Base-by-base conservation (phyloP, 2,329 filamentous ascomycete species). In the Aspergillus pseudoglaucus region DNA sequence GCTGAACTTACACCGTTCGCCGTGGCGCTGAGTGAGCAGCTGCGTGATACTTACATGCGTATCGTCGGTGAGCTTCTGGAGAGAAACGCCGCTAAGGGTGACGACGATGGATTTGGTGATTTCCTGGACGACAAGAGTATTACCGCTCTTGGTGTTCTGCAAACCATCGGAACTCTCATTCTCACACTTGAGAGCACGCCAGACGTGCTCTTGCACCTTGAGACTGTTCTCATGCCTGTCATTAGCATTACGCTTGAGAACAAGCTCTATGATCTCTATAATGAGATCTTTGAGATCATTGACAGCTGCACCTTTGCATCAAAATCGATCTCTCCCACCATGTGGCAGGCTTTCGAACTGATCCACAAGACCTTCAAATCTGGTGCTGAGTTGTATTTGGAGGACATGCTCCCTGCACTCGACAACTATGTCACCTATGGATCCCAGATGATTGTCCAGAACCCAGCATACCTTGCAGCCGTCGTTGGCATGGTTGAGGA, bases 41-140 rank as follows among this genome's bases (percentile, higher is more conserved):
- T 98, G 42, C 85, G 91, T 39, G 93, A 98, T 62, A 98, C 93
- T 0, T 98, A 98, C 62, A 79, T 98, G 56, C 83, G 93, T 48
- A 96, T 98, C 55, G 85, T 98, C 42, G 81, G 88, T 37, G 91
- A 97, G 64, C 80, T 98, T 40, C 74, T 98, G 40, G 90, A 96
- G 61, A 88, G 91, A 63, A 91, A 90, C 60, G 75, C 74, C 51
- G 82, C 84, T 56, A 87, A 84, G 64, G 83, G 85, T 23, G 83
- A 87, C 42, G 88, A 89, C 32, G 88, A 88, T 53, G 78, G 82
- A 25, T 95, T 88, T 60, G 89, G 88, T 27, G 93, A 97, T 62
- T 95, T 94, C 70, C 71, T 95, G 43, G 93, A 98, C 62, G 93
- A 98, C 72, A 98, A 98, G 81, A 95, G 90, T 65, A 97, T 98